Evolutionary conservation across 345 rosid genomes (phyloP).

Genomic region (Moricandia arvensis): DNA sequence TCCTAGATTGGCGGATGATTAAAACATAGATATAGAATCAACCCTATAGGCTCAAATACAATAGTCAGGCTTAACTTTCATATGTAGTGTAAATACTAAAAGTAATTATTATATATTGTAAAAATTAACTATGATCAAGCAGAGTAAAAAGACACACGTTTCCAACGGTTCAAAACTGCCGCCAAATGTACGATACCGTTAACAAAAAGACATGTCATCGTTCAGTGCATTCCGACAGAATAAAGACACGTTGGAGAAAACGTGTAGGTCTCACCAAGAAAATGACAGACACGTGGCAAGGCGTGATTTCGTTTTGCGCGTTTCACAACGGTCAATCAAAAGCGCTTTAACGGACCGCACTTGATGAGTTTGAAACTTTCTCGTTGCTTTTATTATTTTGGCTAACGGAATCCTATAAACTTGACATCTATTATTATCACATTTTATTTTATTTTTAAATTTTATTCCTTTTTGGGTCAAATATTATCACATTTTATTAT

Average conservation of each 20-base stretch:
- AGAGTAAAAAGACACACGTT: neutral
- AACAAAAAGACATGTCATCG: constrained; percentile 31
- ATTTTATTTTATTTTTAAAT: neutral
- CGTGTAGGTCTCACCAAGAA: constrained; percentile 34
- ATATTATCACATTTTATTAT: neutral
- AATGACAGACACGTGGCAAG: constrained; percentile 22
- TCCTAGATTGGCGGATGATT: too few relatives aligned
- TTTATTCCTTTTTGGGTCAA: too few relatives aligned
- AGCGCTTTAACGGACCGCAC: constrained; percentile 39
- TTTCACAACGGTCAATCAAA: constrained; percentile 38
- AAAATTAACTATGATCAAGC: neutral
- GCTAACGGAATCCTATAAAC: constrained; percentile 16
- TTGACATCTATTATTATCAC: neutral
- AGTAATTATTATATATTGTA: too few relatives aligned
- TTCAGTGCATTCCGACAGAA: constrained; percentile 28
- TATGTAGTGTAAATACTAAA: too few relatives aligned
- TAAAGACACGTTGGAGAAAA: constrained; percentile 26
- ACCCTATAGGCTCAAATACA: too few relatives aligned
- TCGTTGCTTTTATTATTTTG: constrained; percentile 9
- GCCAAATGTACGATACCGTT: constrained; percentile 37
- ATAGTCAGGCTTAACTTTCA: too few relatives aligned
- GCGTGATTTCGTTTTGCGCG: constrained; percentile 27
- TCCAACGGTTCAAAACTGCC: constrained; percentile 36
- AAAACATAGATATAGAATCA: too few relatives aligned
- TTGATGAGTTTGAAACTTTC: constrained; percentile 15